A percentile compares a stretch with the other conserved stretches of the same genome.
Conservation (phyloP, 768 basidiomycete species). For the Cystofilobasidium bisporidii region DNA sequence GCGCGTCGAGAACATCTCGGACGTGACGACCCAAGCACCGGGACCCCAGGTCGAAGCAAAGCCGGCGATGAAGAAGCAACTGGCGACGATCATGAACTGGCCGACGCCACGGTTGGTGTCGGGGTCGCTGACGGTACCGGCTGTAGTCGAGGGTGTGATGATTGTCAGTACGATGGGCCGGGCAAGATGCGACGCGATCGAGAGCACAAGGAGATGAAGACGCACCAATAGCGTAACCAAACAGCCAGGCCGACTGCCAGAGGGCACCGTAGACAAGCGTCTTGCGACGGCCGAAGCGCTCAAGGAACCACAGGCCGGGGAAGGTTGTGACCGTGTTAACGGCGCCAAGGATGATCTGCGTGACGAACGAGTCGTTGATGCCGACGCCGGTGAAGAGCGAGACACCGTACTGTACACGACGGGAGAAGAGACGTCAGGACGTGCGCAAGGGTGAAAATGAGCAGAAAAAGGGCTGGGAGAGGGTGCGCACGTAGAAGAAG, state of each 20-base stretch:
- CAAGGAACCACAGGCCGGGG: constrained; percentile 63
- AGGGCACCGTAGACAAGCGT: constrained; percentile 53
- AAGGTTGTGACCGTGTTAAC: constrained; percentile 27
- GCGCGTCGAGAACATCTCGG: constrained; percentile 64
- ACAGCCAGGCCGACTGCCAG: constrained; percentile 21
- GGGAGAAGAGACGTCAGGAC: no score
- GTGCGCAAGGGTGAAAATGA: background rate
- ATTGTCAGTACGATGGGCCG: no score
- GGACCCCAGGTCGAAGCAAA: constrained; percentile 38
- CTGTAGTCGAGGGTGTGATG: constrained; percentile 60
- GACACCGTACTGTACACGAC: constrained; percentile 52
- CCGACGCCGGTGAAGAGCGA: constrained; percentile 61
- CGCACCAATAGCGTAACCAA: background rate
- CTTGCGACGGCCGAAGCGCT: constrained; percentile 56
- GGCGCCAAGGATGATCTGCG: constrained; percentile 61
- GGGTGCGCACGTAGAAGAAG: constrained; percentile 26
- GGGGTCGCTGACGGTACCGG: constrained; percentile 57
- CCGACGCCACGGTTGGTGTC: constrained; percentile 47
- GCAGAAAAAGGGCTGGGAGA: background rate
- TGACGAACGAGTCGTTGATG: constrained; percentile 50
- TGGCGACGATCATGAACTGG: constrained; percentile 34
- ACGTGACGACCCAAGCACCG: constrained; percentile 67
- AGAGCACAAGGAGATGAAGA: no score
- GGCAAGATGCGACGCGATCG: no score
- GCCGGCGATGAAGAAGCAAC: background rate